Evolutionary conservation across 1,284 basidiomycete species (phyloP), one percentile per base, ranked within the genome.

Genomic region (Trichosporon coremiiforme): DNA sequence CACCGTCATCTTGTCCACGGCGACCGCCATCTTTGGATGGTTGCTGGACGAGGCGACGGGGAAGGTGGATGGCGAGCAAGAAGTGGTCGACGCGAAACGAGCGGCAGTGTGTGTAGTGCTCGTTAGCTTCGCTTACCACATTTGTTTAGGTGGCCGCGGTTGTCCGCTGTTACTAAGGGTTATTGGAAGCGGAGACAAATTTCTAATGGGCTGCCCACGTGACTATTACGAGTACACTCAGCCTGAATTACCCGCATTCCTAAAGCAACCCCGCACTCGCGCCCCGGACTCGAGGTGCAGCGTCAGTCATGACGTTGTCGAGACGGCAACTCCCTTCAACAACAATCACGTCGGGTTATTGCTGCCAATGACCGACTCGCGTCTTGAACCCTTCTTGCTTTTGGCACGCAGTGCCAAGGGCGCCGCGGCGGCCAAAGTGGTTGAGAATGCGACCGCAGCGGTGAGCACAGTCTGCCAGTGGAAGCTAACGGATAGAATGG

Each of bases 371-470:
- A 65, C 75, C 38, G 66, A 75, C 57, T 69, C 77, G 1, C 71
- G 70, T 15, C 69, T 95, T 6, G 93, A 97, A 84, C 92, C 94
- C 0, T 95, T 92, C 80, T 81, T 97, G 36, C 87, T 98, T 69
- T 91, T 98, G 83, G 92, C 91, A 3, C 94, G 95, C 78, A 91
- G 91, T 0, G 89, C 91, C 1, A 94, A 92, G 77, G 95, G 95
- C 1, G 93, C 93, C 0, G 93, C 91, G 0, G 94, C 94, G 0
- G 94, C 93, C 9, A 94, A 95, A 79, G 87, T 97, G 69, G 85
- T 95, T 25, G 86, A 90, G 75, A 91, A 97, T 80, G 95, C 90
- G 67, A 94, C 91, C 38, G 87, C 92, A 47, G 91, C 95, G 0
- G 84, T 85, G 57, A 66, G 83, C 75, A 6, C 57, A 36, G 20